These are phyloP conservation scores for Corymbia maculata DNA, from an alignment of 345 rosid genomes.

Conservation along the genomic window DNA sequence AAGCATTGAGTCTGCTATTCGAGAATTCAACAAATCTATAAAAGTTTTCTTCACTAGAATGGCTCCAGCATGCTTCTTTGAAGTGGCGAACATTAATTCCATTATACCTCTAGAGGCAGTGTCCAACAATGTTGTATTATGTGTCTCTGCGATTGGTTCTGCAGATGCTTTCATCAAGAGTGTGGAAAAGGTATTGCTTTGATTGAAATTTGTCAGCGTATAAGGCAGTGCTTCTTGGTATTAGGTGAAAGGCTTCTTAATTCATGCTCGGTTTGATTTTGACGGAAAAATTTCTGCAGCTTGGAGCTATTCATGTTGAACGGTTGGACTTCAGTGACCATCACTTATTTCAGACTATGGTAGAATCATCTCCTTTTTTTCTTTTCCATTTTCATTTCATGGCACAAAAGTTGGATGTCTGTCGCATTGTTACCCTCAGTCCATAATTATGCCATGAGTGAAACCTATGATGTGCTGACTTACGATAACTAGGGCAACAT, in stretches of 20 bases:
- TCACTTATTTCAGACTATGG: conserved; percentile 40
- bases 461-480: not conserved
- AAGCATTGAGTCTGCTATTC: conserved; percentile 33
- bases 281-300: conserved; percentile 23
- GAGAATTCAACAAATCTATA: conserved; percentile 36
- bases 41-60: conserved; percentile 49
- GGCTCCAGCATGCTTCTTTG: conserved; percentile 48
- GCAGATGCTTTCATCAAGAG: conserved; percentile 52
- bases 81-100: conserved; percentile 26
- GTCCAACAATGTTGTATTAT: conserved; percentile 25
- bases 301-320: conserved; percentile 44
- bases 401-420: not conserved
- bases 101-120: conserved; percentile 27
- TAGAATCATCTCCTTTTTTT: conserved; percentile 2
- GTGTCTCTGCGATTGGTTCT: conserved; percentile 75
- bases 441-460: not conserved
- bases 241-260: not conserved
- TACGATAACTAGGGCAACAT: not conserved
- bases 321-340: conserved; percentile 75
- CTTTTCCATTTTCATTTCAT: not conserved
- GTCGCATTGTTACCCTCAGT: not conserved
- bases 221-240: not conserved
- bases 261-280: not conserved
- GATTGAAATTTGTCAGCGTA: not conserved
- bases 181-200: conserved; percentile 30